Evolutionary conservation across 2,329 filamentous ascomycete genomes (phyloP).

Genomic region (Clonostachys chloroleuca): DNA sequence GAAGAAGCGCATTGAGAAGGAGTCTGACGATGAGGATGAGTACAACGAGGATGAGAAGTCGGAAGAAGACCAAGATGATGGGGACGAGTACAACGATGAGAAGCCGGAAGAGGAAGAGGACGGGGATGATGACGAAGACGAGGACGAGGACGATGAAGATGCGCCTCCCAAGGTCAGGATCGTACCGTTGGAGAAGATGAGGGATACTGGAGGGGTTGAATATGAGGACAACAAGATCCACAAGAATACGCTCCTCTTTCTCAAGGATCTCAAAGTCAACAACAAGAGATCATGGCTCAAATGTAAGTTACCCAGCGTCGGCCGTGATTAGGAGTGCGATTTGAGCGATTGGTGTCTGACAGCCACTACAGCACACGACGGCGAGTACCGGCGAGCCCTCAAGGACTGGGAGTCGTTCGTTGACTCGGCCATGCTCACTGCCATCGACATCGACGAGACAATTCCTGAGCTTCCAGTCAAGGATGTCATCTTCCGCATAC

Average conservation of each 20-base stretch:
- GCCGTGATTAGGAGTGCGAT: neutral
- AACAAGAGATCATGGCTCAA: slow-evolving; percentile 58
- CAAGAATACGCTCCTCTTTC: slow-evolving; percentile 52
- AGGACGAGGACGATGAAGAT: slow-evolving; percentile 29
- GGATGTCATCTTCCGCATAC: slow-evolving; percentile 83
- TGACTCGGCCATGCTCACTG: slow-evolving; percentile 63
- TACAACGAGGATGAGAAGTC: slow-evolving; percentile 9
- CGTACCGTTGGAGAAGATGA: slow-evolving; percentile 26
- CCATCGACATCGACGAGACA: slow-evolving; percentile 71
- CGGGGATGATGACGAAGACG: slow-evolving; percentile 17
- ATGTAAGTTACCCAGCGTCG: slow-evolving; percentile 25
- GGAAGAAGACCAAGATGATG: slow-evolving; percentile 2
- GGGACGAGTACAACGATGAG: slow-evolving; percentile 14
- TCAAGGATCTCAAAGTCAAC: slow-evolving; percentile 54
- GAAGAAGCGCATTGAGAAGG: slow-evolving; percentile 6
- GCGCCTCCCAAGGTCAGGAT: slow-evolving; percentile 24
- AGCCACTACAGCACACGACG: slow-evolving; percentile 61
- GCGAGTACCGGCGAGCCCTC: slow-evolving; percentile 71
- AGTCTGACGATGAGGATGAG: slow-evolving; percentile 3
- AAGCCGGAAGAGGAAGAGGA: slow-evolving; percentile 16
- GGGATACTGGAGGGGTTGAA: slow-evolving; percentile 24
- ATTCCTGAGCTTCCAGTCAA: slow-evolving; percentile 83
- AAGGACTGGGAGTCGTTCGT: slow-evolving; percentile 82
- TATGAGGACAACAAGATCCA: slow-evolving; percentile 51
- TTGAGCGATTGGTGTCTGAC: too few relatives aligned